Evolutionary conservation across 2,329 filamentous ascomycete species (phyloP).

Genomic region (Colletotrichum cereale): DNA sequence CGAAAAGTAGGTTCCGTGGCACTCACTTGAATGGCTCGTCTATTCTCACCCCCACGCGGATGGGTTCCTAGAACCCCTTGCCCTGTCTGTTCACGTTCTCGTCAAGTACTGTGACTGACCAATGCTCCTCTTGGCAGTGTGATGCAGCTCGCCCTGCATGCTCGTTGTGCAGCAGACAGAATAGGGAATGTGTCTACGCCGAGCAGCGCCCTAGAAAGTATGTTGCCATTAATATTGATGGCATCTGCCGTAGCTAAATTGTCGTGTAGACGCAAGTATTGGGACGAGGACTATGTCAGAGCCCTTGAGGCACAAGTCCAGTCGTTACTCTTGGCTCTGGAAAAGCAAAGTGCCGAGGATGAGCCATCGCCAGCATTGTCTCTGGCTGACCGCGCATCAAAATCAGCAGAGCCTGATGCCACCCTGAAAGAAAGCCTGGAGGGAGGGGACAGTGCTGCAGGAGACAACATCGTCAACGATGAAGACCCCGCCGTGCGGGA

Average conservation of each 20-base stretch:
- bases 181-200: slow-evolving; percentile 37
- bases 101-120: slow-evolving; percentile 18
- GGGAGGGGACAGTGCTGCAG: not conserved
- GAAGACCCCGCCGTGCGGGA: not conserved
- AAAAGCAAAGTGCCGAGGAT: slow-evolving; percentile 27
- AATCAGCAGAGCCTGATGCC: slow-evolving; percentile 4
- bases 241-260: not conserved
- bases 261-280: slow-evolving; percentile 39
- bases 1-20: slow-evolving; percentile 25
- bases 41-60: slow-evolving; percentile 3
- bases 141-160: slow-evolving; percentile 41
- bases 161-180: slow-evolving; percentile 39
- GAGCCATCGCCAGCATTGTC: slow-evolving; percentile 18
- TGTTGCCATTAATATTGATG: not conserved
- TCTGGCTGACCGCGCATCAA: slow-evolving; percentile 9
- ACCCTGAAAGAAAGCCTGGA: not conserved
- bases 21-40: not conserved
- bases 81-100: slow-evolving; percentile 2
- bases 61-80: not conserved
- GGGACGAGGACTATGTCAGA: slow-evolving; percentile 42
- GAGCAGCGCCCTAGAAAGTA: slow-evolving; percentile 34
- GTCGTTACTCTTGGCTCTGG: slow-evolving; percentile 36
- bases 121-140: slow-evolving; percentile 27
- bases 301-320: slow-evolving; percentile 41
- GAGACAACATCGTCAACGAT: not conserved